Evolutionary conservation across 139 green algal genomes (phyloP).

Genomic region (Ettlia oleoabundans): DNA sequence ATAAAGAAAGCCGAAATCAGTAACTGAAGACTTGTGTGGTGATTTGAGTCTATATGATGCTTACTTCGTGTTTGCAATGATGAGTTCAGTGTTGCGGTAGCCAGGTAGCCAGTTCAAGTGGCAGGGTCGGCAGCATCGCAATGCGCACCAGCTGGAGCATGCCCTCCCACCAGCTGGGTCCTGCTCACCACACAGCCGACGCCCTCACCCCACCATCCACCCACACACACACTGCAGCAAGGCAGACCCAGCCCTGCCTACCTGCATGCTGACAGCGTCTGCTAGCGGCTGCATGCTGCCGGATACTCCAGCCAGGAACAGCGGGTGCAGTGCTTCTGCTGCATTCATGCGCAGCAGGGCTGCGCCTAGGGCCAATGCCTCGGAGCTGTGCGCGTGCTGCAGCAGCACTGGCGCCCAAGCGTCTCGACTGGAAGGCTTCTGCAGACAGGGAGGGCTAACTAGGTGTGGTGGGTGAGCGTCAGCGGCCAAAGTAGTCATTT

Average conservation of each 20-base stretch:
- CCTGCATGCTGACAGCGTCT: conserved; percentile 9
- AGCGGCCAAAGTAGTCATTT: too few species aligned
- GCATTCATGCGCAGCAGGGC: conserved; percentile 34
- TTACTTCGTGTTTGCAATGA: too few species aligned
- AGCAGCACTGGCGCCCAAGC: conserved; percentile 26
- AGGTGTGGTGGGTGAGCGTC: neutral
- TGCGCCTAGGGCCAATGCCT: conserved; percentile 33
- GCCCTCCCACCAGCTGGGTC: neutral
- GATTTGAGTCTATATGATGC: neutral
- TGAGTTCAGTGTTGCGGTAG: too few species aligned
- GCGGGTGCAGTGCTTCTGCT: conserved; percentile 35
- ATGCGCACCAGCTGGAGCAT: too few species aligned
- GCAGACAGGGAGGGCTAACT: neutral
- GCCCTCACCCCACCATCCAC: neutral
- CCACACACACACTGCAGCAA: neutral
- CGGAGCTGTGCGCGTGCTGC: conserved; percentile 21
- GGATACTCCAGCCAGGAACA: conserved; percentile 24
- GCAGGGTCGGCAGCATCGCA: too few species aligned
- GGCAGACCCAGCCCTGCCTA: neutral
- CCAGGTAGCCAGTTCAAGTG: too few species aligned
- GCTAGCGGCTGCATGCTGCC: conserved; percentile 25
- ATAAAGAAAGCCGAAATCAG: too few species aligned
- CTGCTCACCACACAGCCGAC: neutral
- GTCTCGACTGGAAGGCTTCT: neutral
- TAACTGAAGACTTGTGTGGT: too few species aligned